phyloP scores from a whole-genome alignment of 768 basidiomycete genomes.

The Ramaria sp. region DNA sequence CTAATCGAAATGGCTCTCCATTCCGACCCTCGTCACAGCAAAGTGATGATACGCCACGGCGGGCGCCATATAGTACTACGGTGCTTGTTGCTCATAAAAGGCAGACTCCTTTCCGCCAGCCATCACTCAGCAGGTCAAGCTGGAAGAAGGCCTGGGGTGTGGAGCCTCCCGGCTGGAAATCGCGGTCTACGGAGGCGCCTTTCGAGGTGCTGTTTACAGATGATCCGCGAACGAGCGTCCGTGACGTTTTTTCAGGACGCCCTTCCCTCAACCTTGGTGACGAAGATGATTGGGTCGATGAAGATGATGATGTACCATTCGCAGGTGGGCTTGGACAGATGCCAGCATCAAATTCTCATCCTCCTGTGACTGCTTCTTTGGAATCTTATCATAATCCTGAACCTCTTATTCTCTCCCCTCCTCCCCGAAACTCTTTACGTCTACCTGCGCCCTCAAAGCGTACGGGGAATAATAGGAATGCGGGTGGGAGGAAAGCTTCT shows the following conservation, averaged over 20 bases:
- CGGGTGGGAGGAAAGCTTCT: conserved; percentile 32
- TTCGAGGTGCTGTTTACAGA: conserved; percentile 55
- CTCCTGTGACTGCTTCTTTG: conserved; percentile 11
- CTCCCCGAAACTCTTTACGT: conserved; percentile 24
- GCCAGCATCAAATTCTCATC: conserved; percentile 20
- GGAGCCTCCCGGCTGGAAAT: conserved; percentile 80
- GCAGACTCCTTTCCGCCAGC: conserved; percentile 57
- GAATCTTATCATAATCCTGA: conserved; percentile 6
- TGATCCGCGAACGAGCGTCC: conserved; percentile 30
- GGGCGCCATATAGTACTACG: conserved; percentile 29
- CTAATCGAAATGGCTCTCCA: conserved; percentile 47
- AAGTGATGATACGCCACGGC: conserved; percentile 35
- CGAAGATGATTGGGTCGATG: conserved; percentile 76
- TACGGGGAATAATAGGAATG: conserved; percentile 24
- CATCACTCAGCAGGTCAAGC: conserved; percentile 37
- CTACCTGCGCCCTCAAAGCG: not conserved
- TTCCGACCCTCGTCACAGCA: conserved; percentile 40
- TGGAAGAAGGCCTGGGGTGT: conserved; percentile 89
- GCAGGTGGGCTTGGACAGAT: conserved; percentile 69
- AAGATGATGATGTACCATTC: conserved; percentile 69
- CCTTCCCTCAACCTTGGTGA: conserved; percentile 52
- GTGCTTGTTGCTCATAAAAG: conserved; percentile 81
- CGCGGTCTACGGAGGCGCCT: conserved; percentile 46
- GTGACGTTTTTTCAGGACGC: conserved; percentile 75
- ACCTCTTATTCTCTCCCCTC: conserved; percentile 39